Evolutionary conservation across 176 grass and related monocot species (phyloP), one percentile per base, ranked within the genome.

Genomic region (Triticum dicoccoides): DNA sequence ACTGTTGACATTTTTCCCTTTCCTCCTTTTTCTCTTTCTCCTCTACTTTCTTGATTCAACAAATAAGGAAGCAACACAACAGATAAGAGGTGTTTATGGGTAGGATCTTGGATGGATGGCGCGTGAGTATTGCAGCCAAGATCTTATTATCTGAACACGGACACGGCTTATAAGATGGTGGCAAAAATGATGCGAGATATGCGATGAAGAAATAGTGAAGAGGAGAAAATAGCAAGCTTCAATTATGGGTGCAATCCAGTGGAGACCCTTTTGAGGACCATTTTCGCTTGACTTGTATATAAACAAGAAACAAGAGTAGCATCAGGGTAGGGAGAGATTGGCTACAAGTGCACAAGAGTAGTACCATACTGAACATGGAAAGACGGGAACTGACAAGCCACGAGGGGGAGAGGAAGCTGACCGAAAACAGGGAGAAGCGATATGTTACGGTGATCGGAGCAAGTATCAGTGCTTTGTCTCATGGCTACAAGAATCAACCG

Each of bases 201-300:
- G 23, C 1, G 61, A 65, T 18, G 58, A 3, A 30, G 38, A 61
- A 33, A 17, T 24, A 70, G 30, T 35, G 30, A 71, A 56, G 37
- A 20, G 12, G 20, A 70, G 24, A 6, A 45, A 29, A 8, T 75
- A 69, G 21, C 5, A 32, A 47, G 76, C 35, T 80, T 59, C 51
- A 38, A 80, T 18, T 69, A 30, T 9, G 35, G 65, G 37, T 61
- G 64, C 49, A 70, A 86, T 79, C 84, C 84, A 11, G 35, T 73
- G 27, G 8, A 51, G 38, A 47, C 85, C 68, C 29, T 80, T 58
- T 80, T 86, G 3, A 86, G 37, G 32, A 72, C 84, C 84, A 69
- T 80, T 59, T 71, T 80, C 38, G 76, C 51, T 80, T 80, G 65
- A 23, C 84, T 76, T 86, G 66, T 42, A 37, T 37, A 37, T 71